Evolutionary conservation across 2,329 filamentous ascomycete genomes (phyloP).

Genomic region (Pleoardoris graminearum): DNA sequence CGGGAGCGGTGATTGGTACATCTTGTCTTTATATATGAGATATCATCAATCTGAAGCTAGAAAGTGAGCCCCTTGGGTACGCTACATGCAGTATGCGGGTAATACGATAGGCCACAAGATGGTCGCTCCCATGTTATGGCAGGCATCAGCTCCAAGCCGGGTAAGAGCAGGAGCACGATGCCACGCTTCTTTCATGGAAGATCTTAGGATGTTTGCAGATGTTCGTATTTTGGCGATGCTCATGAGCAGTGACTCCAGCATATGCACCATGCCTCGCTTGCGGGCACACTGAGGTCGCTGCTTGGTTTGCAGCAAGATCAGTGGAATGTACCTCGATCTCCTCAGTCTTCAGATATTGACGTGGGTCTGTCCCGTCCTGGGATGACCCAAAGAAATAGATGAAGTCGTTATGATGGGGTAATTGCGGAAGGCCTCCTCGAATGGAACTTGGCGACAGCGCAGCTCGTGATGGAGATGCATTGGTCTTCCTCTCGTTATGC

Average conservation of each 20-base stretch:
- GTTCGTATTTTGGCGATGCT: too few relatives aligned
- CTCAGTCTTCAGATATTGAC: too few relatives aligned
- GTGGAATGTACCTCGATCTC: too few relatives aligned
- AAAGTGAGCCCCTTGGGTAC: conserved; percentile 8
- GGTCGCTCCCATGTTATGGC: neutral
- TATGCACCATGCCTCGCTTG: too few relatives aligned
- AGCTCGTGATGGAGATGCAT: neutral
- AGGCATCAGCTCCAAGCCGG: conserved; percentile 15
- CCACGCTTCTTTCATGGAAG: too few relatives aligned
- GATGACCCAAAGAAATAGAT: too few relatives aligned
- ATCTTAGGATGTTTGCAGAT: too few relatives aligned
- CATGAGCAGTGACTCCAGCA: too few relatives aligned
- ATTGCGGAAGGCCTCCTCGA: conserved; percentile 6
- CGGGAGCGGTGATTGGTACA: conserved; percentile 7
- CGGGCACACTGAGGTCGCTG: too few relatives aligned
- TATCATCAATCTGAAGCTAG: neutral
- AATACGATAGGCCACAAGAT: neutral
- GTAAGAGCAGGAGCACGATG: conserved; percentile 20
- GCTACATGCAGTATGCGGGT: neutral
- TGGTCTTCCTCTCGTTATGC: neutral
- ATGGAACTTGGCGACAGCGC: neutral
- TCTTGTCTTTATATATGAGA: conserved; percentile 1
- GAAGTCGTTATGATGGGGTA: too few relatives aligned
- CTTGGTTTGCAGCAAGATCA: too few relatives aligned
- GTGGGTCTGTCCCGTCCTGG: too few relatives aligned